Evolutionary conservation across 768 basidiomycete species (phyloP).

Genomic region (Leucosporidium scottii): DNA sequence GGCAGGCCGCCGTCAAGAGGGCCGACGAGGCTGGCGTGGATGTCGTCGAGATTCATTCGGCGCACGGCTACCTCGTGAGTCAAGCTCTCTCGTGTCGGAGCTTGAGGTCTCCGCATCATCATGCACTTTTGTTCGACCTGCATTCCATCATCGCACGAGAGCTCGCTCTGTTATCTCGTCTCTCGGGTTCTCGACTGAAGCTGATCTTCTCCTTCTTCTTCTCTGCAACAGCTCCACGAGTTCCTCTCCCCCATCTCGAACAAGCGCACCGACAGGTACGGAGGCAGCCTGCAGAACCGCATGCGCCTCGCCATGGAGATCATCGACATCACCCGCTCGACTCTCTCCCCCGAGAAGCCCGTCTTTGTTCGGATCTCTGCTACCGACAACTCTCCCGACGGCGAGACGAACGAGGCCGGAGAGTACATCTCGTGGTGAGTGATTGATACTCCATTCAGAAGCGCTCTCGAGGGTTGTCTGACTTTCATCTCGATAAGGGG

Average conservation of each 20-base stretch:
- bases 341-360: constrained; percentile 56
- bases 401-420: constrained; percentile 53
- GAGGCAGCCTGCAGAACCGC: constrained; percentile 62
- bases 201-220: no score
- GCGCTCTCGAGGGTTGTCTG: no score
- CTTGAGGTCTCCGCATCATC: no score
- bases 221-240: constrained; percentile 56
- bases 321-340: constrained; percentile 50
- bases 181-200: no score
- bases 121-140: no score
- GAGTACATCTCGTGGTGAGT: constrained; percentile 61
- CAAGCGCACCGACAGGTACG: constrained; percentile 60
- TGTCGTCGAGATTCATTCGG: constrained; percentile 41
- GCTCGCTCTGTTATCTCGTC: no score
- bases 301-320: constrained; percentile 60
- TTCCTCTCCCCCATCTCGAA: constrained; percentile 74
- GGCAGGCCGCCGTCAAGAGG: constrained; percentile 41
- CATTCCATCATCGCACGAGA: no score
- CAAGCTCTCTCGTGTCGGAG: constrained; percentile 41
- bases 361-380: constrained; percentile 67
- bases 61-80: constrained; percentile 32
- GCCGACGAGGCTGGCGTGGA: constrained; percentile 34
- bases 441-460: no score
- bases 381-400: constrained; percentile 57
- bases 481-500: no score